Evolutionary conservation across 257 asterid genomes (phyloP), one percentile per base, ranked within the genome.

Genomic region (Rauvolfia tetraphylla): DNA sequence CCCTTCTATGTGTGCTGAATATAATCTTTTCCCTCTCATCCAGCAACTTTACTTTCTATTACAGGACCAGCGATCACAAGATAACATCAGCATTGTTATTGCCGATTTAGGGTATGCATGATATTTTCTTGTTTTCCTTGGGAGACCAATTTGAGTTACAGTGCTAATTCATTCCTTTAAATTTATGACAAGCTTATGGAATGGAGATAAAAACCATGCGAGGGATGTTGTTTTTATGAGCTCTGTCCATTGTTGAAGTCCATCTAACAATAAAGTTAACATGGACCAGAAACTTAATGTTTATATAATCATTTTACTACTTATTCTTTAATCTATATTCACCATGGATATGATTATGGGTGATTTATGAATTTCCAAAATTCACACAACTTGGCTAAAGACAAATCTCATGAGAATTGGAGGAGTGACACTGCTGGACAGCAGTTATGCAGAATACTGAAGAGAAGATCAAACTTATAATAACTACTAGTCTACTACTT

Each of bases 81-180:
- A 95, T 84, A 95, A 95, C 87, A 83, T 95, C 79, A 93, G 96
- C 89, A 90, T 95, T 76, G 57, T 91, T 79, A 81, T 95, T 61
- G 98, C 96, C 72, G 99, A 95, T 87, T 88, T 95, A 61, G 98
- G 99, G 99, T 95, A 86, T 76, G 90, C 58, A 76, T 71, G 49
- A 3, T 53, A 41, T 56, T 79, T 81, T 73, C 58, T 36, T 49
- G 23, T 6, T 41, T 46, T 53, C 48, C 9, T 23, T 58, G 36
- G 27, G 34, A 23, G 34, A 58, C 39, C 23, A 49, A 34, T 3
- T 46, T 54, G 49, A 65, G 38, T n/a, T 42, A 38, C 57, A 46
- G 29, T 53, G 44, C 65, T 46, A 20, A 13, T 38, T 34, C 2
- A 31, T 23, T 53, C 63, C 68, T 7, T 25, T 20, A 34, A 65